Conservation (phyloP, 768 basidiomycete genomes). For the Leccinum pellstonianum region DNA sequence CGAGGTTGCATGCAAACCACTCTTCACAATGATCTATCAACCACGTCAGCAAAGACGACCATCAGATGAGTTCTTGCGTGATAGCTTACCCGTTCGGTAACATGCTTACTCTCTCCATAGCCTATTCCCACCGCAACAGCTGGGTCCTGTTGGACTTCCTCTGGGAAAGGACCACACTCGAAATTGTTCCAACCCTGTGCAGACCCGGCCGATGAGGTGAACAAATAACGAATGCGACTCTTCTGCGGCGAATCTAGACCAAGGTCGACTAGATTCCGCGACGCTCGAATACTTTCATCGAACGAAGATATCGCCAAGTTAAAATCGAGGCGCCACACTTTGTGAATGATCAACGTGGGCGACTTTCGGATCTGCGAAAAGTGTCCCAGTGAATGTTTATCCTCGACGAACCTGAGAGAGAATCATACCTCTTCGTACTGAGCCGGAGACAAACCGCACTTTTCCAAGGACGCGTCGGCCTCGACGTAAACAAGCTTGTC, state of each 20-base stretch:
- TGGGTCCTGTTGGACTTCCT: constrained; percentile 34
- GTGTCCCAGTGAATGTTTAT: too few relatives aligned
- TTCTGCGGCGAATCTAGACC: constrained; percentile 29
- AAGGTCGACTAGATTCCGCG: constrained; percentile 37
- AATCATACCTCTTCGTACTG: constrained; percentile 19
- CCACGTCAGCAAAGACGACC: not conserved
- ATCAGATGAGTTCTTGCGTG: too few relatives aligned
- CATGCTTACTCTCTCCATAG: constrained; percentile 49
- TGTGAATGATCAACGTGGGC: constrained; percentile 40
- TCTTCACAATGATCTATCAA: constrained; percentile 38
- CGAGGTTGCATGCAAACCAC: constrained; percentile 36
- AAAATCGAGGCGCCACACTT: constrained; percentile 46
- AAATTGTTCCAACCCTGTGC: constrained; percentile 31
- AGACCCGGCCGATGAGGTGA: constrained; percentile 41
- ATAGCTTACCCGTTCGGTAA: constrained; percentile 34
- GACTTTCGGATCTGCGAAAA: constrained; percentile 31
- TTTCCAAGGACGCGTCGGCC: constrained; percentile 29
- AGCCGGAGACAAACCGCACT: constrained; percentile 31
- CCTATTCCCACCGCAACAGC: constrained; percentile 38
- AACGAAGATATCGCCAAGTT: constrained; percentile 42
- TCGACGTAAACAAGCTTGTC: constrained; percentile 32
- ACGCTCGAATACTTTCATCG: constrained; percentile 40
- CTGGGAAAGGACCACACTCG: constrained; percentile 33
- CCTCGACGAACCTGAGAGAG: too few relatives aligned
- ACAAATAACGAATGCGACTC: constrained; percentile 34